Evolutionary conservation across 768 basidiomycete genomes (phyloP).

Genomic region (Lyophyllum decastes): DNA sequence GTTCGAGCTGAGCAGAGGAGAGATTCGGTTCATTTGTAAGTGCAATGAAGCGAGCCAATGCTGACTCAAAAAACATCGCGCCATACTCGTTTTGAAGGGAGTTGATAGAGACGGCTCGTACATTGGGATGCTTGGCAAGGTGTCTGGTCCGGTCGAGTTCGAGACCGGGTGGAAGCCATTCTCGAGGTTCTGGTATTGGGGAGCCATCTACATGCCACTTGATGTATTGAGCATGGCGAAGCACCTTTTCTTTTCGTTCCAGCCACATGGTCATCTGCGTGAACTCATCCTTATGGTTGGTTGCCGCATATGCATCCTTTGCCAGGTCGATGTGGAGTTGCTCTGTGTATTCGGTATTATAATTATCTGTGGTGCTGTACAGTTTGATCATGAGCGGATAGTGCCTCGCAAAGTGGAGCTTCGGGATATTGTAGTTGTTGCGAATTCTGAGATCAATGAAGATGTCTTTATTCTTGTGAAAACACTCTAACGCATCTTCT

Average conservation of each 20-base stretch:
- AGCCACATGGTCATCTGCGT: conserved; percentile 39
- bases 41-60: conserved; percentile 26
- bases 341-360: conserved; percentile 40
- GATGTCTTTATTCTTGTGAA: conserved; percentile 37
- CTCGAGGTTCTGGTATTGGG: not conserved
- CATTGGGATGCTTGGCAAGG: conserved; percentile 25
- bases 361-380: conserved; percentile 38
- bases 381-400: conserved; percentile 29
- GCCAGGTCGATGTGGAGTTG: conserved; percentile 41
- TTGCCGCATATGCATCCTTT: conserved; percentile 21
- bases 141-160: conserved; percentile 8
- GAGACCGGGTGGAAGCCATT: conserved; percentile 9
- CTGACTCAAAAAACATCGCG: conserved; percentile 18
- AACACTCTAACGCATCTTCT: conserved; percentile 24
- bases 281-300: conserved; percentile 33
- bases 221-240: conserved; percentile 22
- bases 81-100: not conserved
- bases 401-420: conserved; percentile 39
- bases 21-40: conserved; percentile 15
- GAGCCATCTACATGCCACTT: conserved; percentile 18
- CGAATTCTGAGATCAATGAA: conserved; percentile 36
- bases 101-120: conserved; percentile 15
- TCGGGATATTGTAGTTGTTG: conserved; percentile 38
- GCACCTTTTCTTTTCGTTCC: conserved; percentile 31
- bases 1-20: conserved; percentile 13